Conservation (phyloP, 2,329 filamentous ascomycete species). For the Aspergillus puulaauensis region DNA sequence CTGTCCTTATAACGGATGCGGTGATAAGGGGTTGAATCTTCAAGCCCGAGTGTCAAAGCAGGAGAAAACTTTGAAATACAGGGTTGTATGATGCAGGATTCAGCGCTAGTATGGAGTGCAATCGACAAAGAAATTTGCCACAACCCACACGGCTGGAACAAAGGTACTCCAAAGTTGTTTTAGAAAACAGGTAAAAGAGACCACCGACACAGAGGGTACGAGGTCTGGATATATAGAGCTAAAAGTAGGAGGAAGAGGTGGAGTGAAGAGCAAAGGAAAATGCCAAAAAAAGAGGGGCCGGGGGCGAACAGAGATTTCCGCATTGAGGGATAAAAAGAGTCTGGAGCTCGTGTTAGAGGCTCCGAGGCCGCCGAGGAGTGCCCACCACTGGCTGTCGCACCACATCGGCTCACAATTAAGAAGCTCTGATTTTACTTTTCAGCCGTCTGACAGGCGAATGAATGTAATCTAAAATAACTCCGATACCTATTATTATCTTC, state of each 20-base stretch:
- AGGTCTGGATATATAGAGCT: slow-evolving; percentile 2
- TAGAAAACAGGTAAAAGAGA: slow-evolving; percentile 1
- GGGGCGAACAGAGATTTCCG: slow-evolving; percentile 20
- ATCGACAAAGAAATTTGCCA: slow-evolving; percentile 2
- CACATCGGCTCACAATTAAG: not conserved
- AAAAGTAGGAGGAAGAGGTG: not conserved
- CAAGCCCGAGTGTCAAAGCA: not conserved
- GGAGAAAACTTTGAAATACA: not conserved
- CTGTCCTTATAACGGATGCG: not conserved
- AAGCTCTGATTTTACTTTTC: not conserved
- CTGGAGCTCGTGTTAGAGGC: not conserved
- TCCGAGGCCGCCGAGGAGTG: not conserved
- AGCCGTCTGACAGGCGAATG: not conserved
- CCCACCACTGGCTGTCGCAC: not conserved
- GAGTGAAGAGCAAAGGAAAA: slow-evolving; percentile 2
- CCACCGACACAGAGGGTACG: slow-evolving; percentile 2
- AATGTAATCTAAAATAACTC: not conserved
- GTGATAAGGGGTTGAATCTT: not conserved
- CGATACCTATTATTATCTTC: not conserved
- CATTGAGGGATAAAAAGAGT: slow-evolving; percentile 11
- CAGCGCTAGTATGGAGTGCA: slow-evolving; percentile 4
- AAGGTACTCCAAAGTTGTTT: slow-evolving; percentile 13
- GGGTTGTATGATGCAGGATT: not conserved
- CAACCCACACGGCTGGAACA: slow-evolving; percentile 2
- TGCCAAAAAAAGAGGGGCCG: slow-evolving; percentile 10